phyloP scores from a whole-genome alignment of 441 rosid species.

The Pelargonium exstipulatum region DNA sequence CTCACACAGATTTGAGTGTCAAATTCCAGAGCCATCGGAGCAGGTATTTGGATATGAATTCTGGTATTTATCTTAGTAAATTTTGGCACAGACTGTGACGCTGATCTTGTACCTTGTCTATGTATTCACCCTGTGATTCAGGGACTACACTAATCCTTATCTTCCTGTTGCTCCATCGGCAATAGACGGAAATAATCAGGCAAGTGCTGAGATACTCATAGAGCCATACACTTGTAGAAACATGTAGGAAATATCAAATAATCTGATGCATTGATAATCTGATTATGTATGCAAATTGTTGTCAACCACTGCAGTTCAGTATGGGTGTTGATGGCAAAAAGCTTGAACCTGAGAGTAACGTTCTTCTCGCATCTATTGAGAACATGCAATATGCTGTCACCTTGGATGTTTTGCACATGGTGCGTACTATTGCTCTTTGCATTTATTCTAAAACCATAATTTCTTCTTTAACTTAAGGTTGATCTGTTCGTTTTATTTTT shows the following conservation, averaged over 20 bases:
- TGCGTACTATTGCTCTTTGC: conserved; percentile 26
- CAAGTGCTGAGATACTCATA: conserved; percentile 21
- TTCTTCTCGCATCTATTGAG: conserved; percentile 97
- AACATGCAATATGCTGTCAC: conserved; percentile 99
- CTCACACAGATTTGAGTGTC: conserved; percentile 96
- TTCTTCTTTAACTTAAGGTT: not conserved
- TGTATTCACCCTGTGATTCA: conserved; percentile 18
- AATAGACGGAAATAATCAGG: conserved; percentile 83
- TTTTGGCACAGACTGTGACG: no score
- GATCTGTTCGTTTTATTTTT: conserved; percentile 2
- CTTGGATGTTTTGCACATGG: conserved; percentile 90
- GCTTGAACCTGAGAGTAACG: conserved; percentile 95
- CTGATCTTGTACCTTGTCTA: not conserved
- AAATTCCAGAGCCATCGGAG: conserved; percentile 97
- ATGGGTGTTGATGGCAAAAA: conserved; percentile 90
- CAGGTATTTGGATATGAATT: conserved; percentile 16
- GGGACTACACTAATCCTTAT: conserved; percentile 93
- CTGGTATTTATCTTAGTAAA: not conserved
- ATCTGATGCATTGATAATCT: not conserved
- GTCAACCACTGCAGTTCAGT: conserved; percentile 41
- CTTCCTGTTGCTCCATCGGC: conserved; percentile 99
- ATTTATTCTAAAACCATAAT: not conserved
- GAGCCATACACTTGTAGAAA: not conserved
- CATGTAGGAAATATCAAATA: no score
- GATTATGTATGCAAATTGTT: not conserved